Evolutionary conservation across 345 rosid species (phyloP).

Genomic region (Eucalyptus cloeziana): DNA sequence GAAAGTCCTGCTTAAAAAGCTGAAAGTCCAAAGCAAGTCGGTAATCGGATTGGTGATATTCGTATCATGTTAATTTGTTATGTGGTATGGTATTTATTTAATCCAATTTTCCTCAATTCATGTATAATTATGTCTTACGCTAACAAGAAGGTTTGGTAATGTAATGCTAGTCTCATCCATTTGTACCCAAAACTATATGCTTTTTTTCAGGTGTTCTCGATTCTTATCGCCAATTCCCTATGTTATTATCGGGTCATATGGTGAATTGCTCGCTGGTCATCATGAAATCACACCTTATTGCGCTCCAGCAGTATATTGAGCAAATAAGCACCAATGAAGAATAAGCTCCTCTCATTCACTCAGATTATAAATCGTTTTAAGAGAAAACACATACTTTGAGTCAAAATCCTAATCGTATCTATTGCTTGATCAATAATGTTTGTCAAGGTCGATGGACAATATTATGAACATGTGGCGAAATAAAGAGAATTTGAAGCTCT

Average conservation of each 20-base stretch:
- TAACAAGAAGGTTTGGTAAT: neutral
- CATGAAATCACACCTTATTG: neutral
- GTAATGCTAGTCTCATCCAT: neutral
- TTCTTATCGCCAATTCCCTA: neutral
- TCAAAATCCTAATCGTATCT: neutral
- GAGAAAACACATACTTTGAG: neutral
- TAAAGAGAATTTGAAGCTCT: neutral
- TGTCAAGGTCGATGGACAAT: neutral
- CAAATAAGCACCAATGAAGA: neutral
- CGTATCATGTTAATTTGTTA: neutral
- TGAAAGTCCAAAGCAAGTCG: no score
- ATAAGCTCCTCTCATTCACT: neutral
- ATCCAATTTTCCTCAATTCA: neutral
- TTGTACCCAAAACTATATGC: neutral
- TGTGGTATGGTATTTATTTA: neutral
- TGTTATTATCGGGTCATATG: neutral
- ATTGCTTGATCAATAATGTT: neutral
- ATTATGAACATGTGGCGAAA: neutral
- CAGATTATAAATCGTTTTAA: neutral
- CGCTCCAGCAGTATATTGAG: neutral
- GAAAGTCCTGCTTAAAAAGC: no score
- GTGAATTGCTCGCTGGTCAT: neutral
- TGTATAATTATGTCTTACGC: neutral
- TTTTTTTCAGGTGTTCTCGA: neutral
- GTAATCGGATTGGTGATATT: neutral